Evolutionary conservation across 108 stramenopile genomes (phyloP).

Genomic region (Ochromonas danica): DNA sequence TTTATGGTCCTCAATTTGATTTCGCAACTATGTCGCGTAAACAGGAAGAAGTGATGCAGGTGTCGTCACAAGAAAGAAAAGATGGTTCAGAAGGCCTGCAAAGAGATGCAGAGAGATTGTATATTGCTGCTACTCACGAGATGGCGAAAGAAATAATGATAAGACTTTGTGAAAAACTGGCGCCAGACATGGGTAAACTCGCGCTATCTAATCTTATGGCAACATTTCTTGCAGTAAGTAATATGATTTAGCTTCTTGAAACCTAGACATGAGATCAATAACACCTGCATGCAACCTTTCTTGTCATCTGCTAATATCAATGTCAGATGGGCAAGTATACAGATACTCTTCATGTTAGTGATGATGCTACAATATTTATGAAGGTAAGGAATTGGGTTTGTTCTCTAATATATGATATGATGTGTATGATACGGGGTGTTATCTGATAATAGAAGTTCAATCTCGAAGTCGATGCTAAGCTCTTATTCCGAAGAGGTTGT

Average conservation of each 20-base stretch:
- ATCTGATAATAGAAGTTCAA: not conserved
- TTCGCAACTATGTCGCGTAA: not conserved
- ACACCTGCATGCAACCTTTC: not conserved
- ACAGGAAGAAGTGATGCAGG: not conserved
- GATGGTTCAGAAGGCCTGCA: too few relatives aligned
- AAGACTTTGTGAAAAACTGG: too few relatives aligned
- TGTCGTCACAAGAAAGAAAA: not conserved
- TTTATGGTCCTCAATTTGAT: not conserved
- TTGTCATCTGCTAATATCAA: not conserved
- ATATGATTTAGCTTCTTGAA: not conserved
- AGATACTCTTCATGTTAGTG: not conserved
- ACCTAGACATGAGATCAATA: not conserved
- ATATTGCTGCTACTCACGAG: too few relatives aligned
- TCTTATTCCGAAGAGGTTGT: not conserved
- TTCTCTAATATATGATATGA: not conserved
- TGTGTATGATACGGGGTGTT: not conserved
- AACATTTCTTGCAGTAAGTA: not conserved
- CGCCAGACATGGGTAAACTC: too few relatives aligned
- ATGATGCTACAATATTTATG: not conserved
- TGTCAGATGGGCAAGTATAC: not conserved
- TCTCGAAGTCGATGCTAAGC: not conserved
- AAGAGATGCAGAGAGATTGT: too few relatives aligned
- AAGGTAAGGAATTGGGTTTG: not conserved
- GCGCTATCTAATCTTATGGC: not conserved
- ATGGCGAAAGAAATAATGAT: too few relatives aligned